Conservation (phyloP, 2,329 filamentous ascomycete genomes). For the Metarhizium rileyi region DNA sequence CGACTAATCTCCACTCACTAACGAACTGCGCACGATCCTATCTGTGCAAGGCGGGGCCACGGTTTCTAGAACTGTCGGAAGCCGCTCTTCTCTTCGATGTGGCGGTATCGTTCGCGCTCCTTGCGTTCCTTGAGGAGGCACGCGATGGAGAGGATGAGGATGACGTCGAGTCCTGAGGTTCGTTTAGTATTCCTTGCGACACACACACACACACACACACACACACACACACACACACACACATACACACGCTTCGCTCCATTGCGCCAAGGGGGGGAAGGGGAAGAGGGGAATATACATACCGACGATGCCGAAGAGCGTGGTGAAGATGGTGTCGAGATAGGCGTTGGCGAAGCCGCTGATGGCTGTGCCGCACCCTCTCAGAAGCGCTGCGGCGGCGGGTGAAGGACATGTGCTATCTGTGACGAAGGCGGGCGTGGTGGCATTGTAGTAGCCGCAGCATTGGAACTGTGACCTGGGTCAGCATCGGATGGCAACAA, state of each 20-base stretch:
- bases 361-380: constrained; percentile 60
- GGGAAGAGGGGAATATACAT: constrained; percentile 14
- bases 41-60: not conserved
- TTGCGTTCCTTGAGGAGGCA: constrained; percentile 74
- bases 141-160: constrained; percentile 60
- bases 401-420: constrained; percentile 60
- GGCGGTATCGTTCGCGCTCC: constrained; percentile 67
- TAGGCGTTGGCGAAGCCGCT: constrained; percentile 60
- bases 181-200: too few species aligned
- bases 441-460: constrained; percentile 70
- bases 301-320: constrained; percentile 70
- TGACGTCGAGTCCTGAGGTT: constrained; percentile 43
- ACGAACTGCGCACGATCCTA: too few species aligned
- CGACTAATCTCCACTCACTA: too few species aligned
- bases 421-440: constrained; percentile 60
- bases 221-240: too few species aligned
- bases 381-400: constrained; percentile 58
- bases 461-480: constrained; percentile 53
- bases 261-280: too few species aligned
- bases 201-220: too few species aligned
- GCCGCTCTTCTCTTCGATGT: constrained; percentile 72
- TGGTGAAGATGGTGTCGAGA: constrained; percentile 69
- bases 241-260: too few species aligned
- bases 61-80: constrained; percentile 33
- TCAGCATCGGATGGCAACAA: too few species aligned